Conservation (phyloP, 192 early-diverging fungal species). For the Linnemannia schmuckeri region DNA sequence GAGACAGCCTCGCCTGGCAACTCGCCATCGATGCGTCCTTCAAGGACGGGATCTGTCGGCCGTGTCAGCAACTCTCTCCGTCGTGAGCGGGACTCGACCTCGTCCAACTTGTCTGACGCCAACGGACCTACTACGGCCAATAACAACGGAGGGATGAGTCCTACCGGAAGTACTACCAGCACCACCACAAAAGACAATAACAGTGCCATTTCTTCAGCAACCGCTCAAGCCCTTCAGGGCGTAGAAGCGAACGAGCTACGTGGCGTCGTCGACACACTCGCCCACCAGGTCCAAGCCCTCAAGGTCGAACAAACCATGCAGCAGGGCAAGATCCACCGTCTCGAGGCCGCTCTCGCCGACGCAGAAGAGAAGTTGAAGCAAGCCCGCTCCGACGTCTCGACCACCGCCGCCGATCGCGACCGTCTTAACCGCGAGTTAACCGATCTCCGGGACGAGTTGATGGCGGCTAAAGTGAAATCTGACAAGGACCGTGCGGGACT, state of each 20-base stretch:
- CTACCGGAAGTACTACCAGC: not conserved
- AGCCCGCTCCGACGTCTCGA: slow-evolving; percentile 52
- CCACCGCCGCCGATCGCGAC: slow-evolving; percentile 54
- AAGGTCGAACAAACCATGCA: slow-evolving; percentile 55
- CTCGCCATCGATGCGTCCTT: slow-evolving; percentile 20
- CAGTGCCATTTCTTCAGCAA: slow-evolving; percentile 37
- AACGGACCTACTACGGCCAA: not conserved
- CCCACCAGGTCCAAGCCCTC: slow-evolving; percentile 50
- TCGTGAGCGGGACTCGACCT: slow-evolving; percentile 28
- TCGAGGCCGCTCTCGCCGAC: slow-evolving; percentile 61
- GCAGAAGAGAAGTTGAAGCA: slow-evolving; percentile 58
- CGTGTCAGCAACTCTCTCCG: slow-evolving; percentile 19
- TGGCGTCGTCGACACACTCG: slow-evolving; percentile 45
- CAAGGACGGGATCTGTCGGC: slow-evolving; percentile 23
- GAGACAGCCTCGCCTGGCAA: not conserved
- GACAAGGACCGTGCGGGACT: slow-evolving; percentile 56
- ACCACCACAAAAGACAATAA: slow-evolving; percentile 1
- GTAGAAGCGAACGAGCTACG: slow-evolving; percentile 48
- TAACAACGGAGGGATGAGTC: not conserved
- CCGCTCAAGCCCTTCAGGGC: slow-evolving; percentile 48
- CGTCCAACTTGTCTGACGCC: slow-evolving; percentile 23
- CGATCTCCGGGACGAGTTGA: slow-evolving; percentile 54
- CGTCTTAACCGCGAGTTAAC: slow-evolving; percentile 52
- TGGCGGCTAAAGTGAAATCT: slow-evolving; percentile 44
- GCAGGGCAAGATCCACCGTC: slow-evolving; percentile 45